Evolutionary conservation across 345 rosid genomes (phyloP).

Genomic region (Hirschfeldia incana): DNA sequence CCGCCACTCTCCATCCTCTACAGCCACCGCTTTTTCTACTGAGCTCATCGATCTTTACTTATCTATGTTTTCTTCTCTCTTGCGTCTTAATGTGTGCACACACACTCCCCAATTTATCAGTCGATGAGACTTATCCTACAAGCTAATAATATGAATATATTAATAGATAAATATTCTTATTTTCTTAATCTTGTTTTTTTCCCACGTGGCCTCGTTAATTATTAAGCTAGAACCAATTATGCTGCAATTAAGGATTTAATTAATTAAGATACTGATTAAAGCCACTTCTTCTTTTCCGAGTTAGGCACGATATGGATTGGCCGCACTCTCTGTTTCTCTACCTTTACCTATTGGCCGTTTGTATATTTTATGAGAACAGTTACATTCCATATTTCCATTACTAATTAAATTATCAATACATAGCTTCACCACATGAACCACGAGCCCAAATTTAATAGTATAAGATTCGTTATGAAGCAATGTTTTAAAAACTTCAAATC

Average conservation of each 20-base stretch:
- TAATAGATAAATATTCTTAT: neutral
- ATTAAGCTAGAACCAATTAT: neutral
- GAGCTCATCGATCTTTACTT: conserved; percentile 16
- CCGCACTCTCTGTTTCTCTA: neutral
- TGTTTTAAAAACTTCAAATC: neutral
- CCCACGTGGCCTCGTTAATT: neutral
- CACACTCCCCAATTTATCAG: conserved; percentile 16
- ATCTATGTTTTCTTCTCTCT: conserved; percentile 2
- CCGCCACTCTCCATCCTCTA: conserved; percentile 21
- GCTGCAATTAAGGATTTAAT: conserved; percentile 10
- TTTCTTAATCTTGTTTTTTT: neutral
- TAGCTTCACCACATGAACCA: neutral
- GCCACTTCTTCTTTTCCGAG: neutral
- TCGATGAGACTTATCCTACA: conserved; percentile 2
- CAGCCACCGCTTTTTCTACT: neutral
- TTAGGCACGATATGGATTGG: conserved; percentile 7
- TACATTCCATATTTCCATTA: neutral
- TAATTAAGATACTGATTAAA: conserved; percentile 26
- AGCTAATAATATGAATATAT: neutral
- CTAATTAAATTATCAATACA: neutral
- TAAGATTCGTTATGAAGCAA: neutral
- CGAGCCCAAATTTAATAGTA: neutral
- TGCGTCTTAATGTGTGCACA: neutral
- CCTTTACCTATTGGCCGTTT: conserved; percentile 21
- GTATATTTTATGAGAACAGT: neutral